Conservation (phyloP, 495 filamentous ascomycete species). For the Amphirosellinia nigrospora region DNA sequence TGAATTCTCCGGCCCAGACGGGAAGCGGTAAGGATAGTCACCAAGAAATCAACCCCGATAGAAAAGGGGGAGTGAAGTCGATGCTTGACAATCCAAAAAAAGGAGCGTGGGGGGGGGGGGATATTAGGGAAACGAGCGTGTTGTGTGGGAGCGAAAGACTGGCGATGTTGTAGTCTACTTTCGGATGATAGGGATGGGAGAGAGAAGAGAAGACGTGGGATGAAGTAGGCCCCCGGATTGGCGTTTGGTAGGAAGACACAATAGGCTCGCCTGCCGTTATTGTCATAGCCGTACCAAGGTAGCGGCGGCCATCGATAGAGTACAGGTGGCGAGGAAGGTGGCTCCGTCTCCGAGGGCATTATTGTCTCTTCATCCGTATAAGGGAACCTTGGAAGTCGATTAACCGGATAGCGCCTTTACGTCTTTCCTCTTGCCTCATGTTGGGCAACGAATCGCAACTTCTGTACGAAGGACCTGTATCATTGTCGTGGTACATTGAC, state of each 20-base stretch:
- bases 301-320: not conserved
- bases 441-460: not conserved
- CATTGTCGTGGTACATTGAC: not conserved
- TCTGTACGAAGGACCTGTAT: not conserved
- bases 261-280: not conserved
- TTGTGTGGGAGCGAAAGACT: not conserved
- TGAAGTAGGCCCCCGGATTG: not conserved
- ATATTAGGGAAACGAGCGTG: slow-evolving; percentile 14
- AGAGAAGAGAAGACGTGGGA: not conserved
- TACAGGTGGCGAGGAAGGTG: not conserved
- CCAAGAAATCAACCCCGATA: slow-evolving; percentile 41
- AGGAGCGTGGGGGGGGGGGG: not conserved
- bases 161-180: slow-evolving; percentile 27
- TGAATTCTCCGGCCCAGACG: slow-evolving; percentile 25
- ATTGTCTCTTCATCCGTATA: not conserved
- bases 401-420: not conserved
- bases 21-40: slow-evolving; percentile 36
- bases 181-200: slow-evolving; percentile 4
- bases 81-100: slow-evolving; percentile 41
- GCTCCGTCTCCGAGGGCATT: not conserved
- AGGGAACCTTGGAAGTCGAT: not conserved
- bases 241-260: not conserved
- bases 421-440: not conserved
- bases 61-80: slow-evolving; percentile 33
- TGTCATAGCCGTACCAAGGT: not conserved